A percentile compares a stretch with the other conserved stretches of the same genome.
Evolutionary conservation across 2,329 filamentous ascomycete species (phyloP).

Genomic region (Microsporum ferrugineum): DNA sequence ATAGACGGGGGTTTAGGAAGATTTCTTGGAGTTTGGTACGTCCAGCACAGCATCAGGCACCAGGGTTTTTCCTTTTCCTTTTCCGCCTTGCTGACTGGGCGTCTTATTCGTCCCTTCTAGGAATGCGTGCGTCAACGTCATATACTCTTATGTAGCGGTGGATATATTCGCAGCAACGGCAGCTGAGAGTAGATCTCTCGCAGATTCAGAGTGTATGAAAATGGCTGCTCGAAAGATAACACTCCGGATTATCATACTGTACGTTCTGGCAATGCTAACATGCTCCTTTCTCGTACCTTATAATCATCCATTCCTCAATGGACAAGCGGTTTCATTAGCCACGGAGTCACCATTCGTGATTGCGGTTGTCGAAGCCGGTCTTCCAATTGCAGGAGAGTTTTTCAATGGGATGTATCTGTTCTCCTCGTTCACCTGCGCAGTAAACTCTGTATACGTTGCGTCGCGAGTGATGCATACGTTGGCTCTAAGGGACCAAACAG

Average conservation of each 20-base stretch:
- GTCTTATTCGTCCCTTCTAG: constrained; percentile 20
- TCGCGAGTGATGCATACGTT: constrained; percentile 36
- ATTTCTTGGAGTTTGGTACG: constrained; percentile 31
- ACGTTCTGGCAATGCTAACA: constrained; percentile 33
- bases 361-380: constrained; percentile 30
- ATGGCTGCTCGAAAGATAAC: constrained; percentile 35
- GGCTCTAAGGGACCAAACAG: constrained; percentile 28
- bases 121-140: constrained; percentile 30
- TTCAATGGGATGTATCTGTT: constrained; percentile 39
- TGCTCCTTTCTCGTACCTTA: constrained; percentile 36
- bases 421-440: constrained; percentile 31
- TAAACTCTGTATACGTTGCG: constrained; percentile 35
- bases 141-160: constrained; percentile 36
- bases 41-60: not conserved
- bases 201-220: constrained; percentile 35
- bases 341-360: constrained; percentile 32
- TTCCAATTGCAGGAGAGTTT: constrained; percentile 30
- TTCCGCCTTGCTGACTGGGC: not conserved
- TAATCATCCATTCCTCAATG: constrained; percentile 33
- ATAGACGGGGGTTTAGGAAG: constrained; percentile 27
- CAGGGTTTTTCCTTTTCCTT: not conserved
- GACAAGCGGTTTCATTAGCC: constrained; percentile 25
- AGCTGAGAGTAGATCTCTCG: constrained; percentile 33
- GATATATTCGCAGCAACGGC: constrained; percentile 36
- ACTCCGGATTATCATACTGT: constrained; percentile 34